These are phyloP conservation scores for Pecoramyces ruminantium DNA, from an alignment of 192 early-diverging fungal species.

Conservation along the genomic window DNA sequence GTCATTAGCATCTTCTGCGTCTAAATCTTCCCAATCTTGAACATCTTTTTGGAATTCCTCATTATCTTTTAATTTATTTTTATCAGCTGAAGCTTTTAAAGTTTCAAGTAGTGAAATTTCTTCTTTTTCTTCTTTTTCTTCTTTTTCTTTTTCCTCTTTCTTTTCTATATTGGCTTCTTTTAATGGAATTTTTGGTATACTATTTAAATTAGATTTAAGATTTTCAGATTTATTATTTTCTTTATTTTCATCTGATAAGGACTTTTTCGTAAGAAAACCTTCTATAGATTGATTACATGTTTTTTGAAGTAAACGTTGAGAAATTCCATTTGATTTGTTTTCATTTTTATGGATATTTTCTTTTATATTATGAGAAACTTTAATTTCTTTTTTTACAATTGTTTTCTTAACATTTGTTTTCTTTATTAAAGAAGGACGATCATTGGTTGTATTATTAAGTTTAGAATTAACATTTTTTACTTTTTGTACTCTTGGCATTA, in stretches of 20 bases:
- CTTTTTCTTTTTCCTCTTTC: neutral
- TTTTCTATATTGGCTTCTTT: neutral
- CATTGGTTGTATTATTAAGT: neutral
- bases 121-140: neutral
- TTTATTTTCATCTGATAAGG: neutral
- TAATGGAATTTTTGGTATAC: neutral
- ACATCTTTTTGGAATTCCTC: constrained; percentile 1
- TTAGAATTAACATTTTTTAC: neutral
- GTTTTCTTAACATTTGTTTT: neutral
- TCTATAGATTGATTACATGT: neutral
- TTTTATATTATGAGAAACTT: neutral
- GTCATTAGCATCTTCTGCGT: constrained; percentile 60
- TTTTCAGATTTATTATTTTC: neutral
- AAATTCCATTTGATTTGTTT: neutral
- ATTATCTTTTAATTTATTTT: neutral
- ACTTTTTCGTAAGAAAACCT: neutral
- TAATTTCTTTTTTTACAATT: neutral
- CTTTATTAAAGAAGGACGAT: neutral
- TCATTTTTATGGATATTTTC: neutral
- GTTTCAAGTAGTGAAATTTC: neutral
- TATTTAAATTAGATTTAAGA: neutral
- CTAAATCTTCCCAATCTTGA: constrained; percentile 52
- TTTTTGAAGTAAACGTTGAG: neutral
- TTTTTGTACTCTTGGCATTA: neutral
- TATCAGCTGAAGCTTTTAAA: neutral